Base-by-base conservation (phyloP, 176 grass and related monocot genomes). In the Avena insularis region DNA sequence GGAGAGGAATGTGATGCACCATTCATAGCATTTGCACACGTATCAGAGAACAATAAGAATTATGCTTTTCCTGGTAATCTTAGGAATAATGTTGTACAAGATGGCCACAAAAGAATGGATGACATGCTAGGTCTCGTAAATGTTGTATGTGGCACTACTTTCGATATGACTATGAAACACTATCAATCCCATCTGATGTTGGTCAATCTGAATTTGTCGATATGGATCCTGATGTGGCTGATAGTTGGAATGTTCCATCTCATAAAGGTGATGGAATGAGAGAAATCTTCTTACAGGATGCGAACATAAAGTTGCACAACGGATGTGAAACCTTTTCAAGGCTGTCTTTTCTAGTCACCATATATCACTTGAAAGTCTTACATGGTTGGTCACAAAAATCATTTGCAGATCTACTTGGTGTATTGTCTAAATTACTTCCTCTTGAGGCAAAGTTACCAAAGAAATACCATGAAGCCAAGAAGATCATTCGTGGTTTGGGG, bases 401-500 rank as follows among this genome's bases (percentile, higher is more conserved):
- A 3, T 79, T 83, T 5, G 72, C 81, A 10, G 4, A 13, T 17
- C 49, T 74, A 20, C 69, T 86, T 20, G 47, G 63, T 59, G 7
- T 86, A 13, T 7, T 86, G 4, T 33, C 76, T 71, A 1, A 3
- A 48, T 16, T 53, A 50, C 14, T 86, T 71, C 90, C 70, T 1
- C 25, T 10, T 1, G 55, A 67, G 43, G 65, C 48, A 45, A 72
- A 67, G 13, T 58, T 91, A 31, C 84, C 78, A 11, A 86, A 79
- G 9, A 82, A 58, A 6, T 83, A 48, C 15, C 64, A 88, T 72
- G 46, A 79, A 35, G 79, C 50, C 1, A 88, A 85, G 21, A 91
- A 81, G 60, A 46, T 85, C 7, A 91, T 87, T 36, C 17, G 15
- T 3, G 3, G 11, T 15, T 63, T 84, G 20, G 70, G 0, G 6